These are phyloP conservation scores for Raphanus raphanistrum DNA, from an alignment of 345 rosid genomes.

Conservation along the genomic window DNA sequence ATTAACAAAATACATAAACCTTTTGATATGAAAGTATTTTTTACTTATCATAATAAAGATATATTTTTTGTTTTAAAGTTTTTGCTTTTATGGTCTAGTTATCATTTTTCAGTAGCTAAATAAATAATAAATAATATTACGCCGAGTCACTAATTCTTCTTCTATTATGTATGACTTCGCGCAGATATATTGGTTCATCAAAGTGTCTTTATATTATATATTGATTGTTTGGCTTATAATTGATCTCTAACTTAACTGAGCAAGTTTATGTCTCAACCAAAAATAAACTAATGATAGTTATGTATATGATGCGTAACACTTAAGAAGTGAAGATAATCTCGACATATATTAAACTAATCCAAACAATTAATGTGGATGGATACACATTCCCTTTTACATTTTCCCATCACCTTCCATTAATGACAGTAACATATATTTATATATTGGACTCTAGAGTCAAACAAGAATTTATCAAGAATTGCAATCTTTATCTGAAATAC, in stretches of 20 bases:
- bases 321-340: slow-evolving; percentile 9
- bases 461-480: background rate
- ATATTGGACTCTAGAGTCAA: background rate
- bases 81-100: too few relatives aligned
- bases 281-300: background rate
- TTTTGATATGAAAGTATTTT: too few relatives aligned
- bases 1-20: too few relatives aligned
- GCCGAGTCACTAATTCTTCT: too few relatives aligned
- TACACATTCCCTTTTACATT: background rate
- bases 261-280: background rate
- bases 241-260: slow-evolving; percentile 4
- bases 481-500: background rate
- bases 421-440: background rate
- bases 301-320: background rate
- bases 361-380: slow-evolving; percentile 11
- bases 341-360: slow-evolving; percentile 3
- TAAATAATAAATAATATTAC: too few relatives aligned
- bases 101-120: too few relatives aligned
- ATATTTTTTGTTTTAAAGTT: too few relatives aligned
- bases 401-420: background rate
- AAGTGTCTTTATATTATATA: slow-evolving; percentile 4
- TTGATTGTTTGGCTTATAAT: background rate
- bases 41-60: too few relatives aligned
- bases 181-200: slow-evolving; percentile 11
- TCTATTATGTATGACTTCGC: slow-evolving; percentile 2